Base-by-base conservation (phyloP, 1,284 basidiomycete species). In the Butyriboletus appendiculatus region DNA sequence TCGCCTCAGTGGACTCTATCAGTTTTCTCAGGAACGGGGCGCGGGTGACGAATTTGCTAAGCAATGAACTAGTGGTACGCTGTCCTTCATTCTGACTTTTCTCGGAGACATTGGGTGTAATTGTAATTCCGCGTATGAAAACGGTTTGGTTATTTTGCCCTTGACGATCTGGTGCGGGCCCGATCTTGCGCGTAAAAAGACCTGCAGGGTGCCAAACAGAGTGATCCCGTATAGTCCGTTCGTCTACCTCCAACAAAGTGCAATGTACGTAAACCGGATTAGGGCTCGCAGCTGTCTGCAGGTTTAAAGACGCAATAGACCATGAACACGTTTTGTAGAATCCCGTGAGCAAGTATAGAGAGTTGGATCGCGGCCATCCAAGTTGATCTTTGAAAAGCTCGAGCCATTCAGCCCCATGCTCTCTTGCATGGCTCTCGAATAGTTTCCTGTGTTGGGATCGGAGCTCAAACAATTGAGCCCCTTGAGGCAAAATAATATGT, bases 401-500 rank as follows among this genome's bases (percentile, higher is more conserved):
- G 4, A 50, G 24, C 55, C 54, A 57, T 8, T 43, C 30, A 0
- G 28, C 18, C 1, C 44, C 55, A 16, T 57, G 43, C 8, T 38
- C 35, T 24, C 18, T 35, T 2, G 48, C 44, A 20, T 45, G n/a
- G 1, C 11, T 18, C 16, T 48, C 56, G n/a, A 48, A 54, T 8
- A 40, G 8, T 10, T 4, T 6, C 22, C 3, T n/a, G 2, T 52
- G 37, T 7, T 18, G 7, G 4, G 4, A 3, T 18, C 14, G 3
- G 2, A 56, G 42, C 6, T 57, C 55, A 15, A 38, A 45, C 0
- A 4, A 35, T 34, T 33, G 43, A 18, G 43, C 43, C 3, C 43
- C 43, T 20, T 45, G 56, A 3, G 49, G 56, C 4, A 58, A 5
- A n/a, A 58, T 54, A 9, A 57, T 45, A 6, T 56, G 43, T 20